Conservation (phyloP, 768 basidiomycete species). For the Brasilioporus rufonigricans region DNA sequence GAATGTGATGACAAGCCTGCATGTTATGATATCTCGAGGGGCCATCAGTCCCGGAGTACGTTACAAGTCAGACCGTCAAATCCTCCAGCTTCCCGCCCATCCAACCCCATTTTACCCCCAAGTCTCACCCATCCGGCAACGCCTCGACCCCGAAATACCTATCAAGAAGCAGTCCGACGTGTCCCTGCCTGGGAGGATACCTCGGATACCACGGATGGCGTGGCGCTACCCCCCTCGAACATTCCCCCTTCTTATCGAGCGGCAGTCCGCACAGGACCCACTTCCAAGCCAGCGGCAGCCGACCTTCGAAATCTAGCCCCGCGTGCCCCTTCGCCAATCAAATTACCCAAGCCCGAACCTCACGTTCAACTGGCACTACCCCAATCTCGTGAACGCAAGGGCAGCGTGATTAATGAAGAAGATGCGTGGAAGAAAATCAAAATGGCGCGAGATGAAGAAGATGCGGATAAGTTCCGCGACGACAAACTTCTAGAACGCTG, state of each 20-base stretch:
- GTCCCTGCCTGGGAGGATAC: conserved; percentile 35
- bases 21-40: conserved; percentile 2
- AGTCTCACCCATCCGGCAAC: conserved; percentile 29
- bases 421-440: conserved; percentile 78
- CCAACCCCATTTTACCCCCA: conserved; percentile 27
- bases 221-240: conserved; percentile 35
- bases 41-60: conserved; percentile 7
- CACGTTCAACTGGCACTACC: conserved; percentile 15
- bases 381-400: conserved; percentile 40
- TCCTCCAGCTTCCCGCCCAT: conserved; percentile 10
- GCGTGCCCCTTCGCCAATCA: conserved; percentile 30
- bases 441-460: conserved; percentile 65
- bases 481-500: conserved; percentile 65
- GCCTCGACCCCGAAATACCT: conserved; percentile 26
- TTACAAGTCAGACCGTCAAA: conserved; percentile 11
- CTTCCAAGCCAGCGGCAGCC: conserved; percentile 11
- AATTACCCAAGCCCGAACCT: conserved; percentile 26
- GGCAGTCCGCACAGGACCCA: conserved; percentile 32
- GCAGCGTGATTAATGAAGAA: conserved; percentile 59
- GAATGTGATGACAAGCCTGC: conserved; percentile 22
- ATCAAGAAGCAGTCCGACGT: conserved; percentile 9
- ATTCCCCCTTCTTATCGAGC: conserved; percentile 52
- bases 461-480: conserved; percentile 67
- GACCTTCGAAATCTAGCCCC: conserved; percentile 10
- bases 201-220: conserved; percentile 37